phyloP scores from a whole-genome alignment of 345 rosid species.

The Rubroshorea leprosula region DNA sequence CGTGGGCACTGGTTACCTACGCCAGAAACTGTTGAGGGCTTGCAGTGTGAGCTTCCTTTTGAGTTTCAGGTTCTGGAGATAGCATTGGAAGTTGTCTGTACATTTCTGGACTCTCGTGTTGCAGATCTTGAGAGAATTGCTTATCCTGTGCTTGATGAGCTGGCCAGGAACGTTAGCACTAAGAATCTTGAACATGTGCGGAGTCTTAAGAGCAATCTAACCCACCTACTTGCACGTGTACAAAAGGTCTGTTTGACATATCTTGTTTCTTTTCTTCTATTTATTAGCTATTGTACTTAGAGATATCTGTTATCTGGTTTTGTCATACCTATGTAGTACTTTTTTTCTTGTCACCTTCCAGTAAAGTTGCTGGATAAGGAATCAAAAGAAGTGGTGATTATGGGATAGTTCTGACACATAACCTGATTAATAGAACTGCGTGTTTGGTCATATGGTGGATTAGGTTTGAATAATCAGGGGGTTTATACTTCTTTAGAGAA shows the following conservation, averaged over 20 bases:
- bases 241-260: constrained; percentile 58
- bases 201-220: constrained; percentile 82
- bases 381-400: not conserved
- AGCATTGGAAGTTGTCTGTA: constrained; percentile 79
- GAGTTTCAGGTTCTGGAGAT: constrained; percentile 95
- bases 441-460: too few species aligned
- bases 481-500: too few species aligned
- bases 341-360: not conserved
- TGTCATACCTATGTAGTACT: not conserved
- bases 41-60: constrained; percentile 82
- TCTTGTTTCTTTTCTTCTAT: constrained; percentile 4
- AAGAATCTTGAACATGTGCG: constrained; percentile 90
- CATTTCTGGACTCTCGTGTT: constrained; percentile 57
- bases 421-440: too few species aligned
- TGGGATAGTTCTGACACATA: too few species aligned
- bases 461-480: too few species aligned
- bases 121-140: constrained; percentile 75
- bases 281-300: not conserved
- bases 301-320: not conserved
- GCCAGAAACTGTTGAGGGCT: constrained; percentile 69
- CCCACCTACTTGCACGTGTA: constrained; percentile 83
- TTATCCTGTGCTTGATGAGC: constrained; percentile 83
- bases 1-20: constrained; percentile 47
- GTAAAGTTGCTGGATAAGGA: not conserved
- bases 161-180: constrained; percentile 83